Conservation (phyloP, 1,139 yeast species). For the Yamadazyma membranifaciens region DNA sequence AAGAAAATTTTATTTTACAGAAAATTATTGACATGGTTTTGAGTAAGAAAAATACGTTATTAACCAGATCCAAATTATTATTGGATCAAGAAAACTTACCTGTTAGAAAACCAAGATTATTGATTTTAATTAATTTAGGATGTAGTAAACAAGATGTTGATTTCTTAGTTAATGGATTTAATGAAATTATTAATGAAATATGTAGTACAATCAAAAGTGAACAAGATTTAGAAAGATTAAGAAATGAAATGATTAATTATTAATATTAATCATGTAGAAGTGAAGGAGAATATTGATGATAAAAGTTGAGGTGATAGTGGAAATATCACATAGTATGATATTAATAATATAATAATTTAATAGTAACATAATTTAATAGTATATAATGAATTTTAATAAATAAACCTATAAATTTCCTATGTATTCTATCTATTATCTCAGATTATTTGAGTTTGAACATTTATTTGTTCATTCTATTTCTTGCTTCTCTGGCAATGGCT, state of each 20-base stretch:
- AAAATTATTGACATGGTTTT: conserved; percentile 56
- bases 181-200: conserved; percentile 17
- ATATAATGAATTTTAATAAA: too few relatives aligned
- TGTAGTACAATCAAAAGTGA: conserved; percentile 18
- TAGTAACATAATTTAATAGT: too few relatives aligned
- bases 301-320: neutral
- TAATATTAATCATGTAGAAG: neutral
- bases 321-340: neutral
- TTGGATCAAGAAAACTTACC: conserved; percentile 78
- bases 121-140: conserved; percentile 58
- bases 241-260: conserved; percentile 3
- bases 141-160: conserved; percentile 54
- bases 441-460: too few relatives aligned
- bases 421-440: neutral
- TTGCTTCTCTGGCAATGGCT: conserved; percentile 73
- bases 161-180: conserved; percentile 17
- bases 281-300: too few relatives aligned
- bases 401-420: too few relatives aligned
- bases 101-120: conserved; percentile 64
- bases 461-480: conserved; percentile 36
- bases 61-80: conserved; percentile 69
- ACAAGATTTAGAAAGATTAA: conserved; percentile 16
- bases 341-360: too few relatives aligned
- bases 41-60: conserved; percentile 51
- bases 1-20: conserved; percentile 64